phyloP scores from a whole-genome alignment of 75 land plant species.

The Cupressus sempervirens region DNA sequence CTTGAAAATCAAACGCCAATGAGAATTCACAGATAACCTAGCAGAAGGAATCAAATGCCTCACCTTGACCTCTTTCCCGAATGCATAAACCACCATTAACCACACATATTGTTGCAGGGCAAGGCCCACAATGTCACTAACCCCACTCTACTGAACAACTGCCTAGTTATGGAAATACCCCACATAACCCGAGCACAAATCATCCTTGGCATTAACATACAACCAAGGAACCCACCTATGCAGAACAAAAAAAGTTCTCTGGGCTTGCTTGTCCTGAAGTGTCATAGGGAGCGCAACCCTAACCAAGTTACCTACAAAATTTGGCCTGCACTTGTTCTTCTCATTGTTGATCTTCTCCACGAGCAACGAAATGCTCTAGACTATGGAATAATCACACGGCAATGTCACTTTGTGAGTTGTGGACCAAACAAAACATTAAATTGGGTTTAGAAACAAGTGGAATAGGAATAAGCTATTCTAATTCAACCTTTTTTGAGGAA shows the following conservation, averaged over 20 bases:
- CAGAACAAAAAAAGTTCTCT: conserved; percentile 24
- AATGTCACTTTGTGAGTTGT: no score
- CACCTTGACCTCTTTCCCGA: conserved; percentile 35
- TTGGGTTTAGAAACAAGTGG: no score
- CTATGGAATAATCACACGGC: no score
- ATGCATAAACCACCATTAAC: conserved; percentile 21
- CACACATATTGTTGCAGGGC: conserved; percentile 45
- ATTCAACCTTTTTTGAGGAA: no score
- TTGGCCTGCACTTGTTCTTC: conserved; percentile 36
- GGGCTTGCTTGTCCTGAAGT: conserved; percentile 7
- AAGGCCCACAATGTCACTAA: conserved; percentile 32
- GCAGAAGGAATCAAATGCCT: conserved; percentile 53
- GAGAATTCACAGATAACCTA: conserved; percentile 20
- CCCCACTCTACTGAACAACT: conserved; percentile 49
- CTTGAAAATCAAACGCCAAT: conserved; percentile 27
- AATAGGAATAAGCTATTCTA: no score
- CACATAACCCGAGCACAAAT: conserved; percentile 47
- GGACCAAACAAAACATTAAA: no score
- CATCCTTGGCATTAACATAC: conserved; percentile 50
- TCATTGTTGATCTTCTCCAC: conserved; percentile 48
- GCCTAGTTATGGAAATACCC: conserved; percentile 49
- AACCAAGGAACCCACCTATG: conserved; percentile 46
- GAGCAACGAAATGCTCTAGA: conserved; percentile 50
- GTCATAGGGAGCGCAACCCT: conserved; percentile 48
- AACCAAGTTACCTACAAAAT: conserved; percentile 37